Evolutionary conservation across 2,329 filamentous ascomycete genomes (phyloP).

Genomic region (Pseudocercospora crystallina): DNA sequence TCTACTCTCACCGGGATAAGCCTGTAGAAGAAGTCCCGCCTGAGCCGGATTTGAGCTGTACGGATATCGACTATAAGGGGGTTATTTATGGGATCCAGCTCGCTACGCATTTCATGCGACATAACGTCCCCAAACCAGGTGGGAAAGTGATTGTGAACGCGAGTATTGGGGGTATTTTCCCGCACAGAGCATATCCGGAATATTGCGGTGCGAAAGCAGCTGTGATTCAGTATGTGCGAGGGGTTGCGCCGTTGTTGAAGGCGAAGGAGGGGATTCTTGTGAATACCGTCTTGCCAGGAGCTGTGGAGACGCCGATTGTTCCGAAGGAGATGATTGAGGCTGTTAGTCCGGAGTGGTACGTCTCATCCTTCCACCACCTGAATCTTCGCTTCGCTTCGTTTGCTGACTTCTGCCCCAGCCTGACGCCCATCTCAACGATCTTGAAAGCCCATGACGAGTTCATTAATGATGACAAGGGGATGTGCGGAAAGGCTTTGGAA

Average conservation of each 20-base stretch:
- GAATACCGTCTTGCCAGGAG: constrained; percentile 51
- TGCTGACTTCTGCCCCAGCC: not conserved
- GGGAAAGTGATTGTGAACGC: constrained; percentile 6
- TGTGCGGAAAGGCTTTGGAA: constrained; percentile 47
- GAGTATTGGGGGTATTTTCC: constrained; percentile 46
- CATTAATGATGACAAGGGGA: constrained; percentile 43
- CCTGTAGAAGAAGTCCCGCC: constrained; percentile 39
- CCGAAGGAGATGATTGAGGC: constrained; percentile 47
- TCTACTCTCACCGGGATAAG: constrained; percentile 23
- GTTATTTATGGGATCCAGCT: constrained; percentile 52
- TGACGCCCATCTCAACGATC: constrained; percentile 46
- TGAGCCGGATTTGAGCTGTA: constrained; percentile 46
- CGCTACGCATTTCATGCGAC: constrained; percentile 55
- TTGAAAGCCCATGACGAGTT: constrained; percentile 48
- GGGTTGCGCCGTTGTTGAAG: constrained; percentile 41
- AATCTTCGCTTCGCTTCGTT: too few relatives aligned
- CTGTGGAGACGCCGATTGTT: constrained; percentile 47
- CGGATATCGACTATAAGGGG: constrained; percentile 54
- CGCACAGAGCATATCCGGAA: constrained; percentile 48
- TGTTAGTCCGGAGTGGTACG: constrained; percentile 37
- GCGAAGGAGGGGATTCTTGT: constrained; percentile 30
- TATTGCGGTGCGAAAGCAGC: constrained; percentile 55
- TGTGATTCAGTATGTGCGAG: constrained; percentile 44
- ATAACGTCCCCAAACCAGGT: constrained; percentile 39
- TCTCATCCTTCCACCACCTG: not conserved